phyloP scores from a whole-genome alignment of 805 yeast species.

The Yarrowia keelungensis region DNA sequence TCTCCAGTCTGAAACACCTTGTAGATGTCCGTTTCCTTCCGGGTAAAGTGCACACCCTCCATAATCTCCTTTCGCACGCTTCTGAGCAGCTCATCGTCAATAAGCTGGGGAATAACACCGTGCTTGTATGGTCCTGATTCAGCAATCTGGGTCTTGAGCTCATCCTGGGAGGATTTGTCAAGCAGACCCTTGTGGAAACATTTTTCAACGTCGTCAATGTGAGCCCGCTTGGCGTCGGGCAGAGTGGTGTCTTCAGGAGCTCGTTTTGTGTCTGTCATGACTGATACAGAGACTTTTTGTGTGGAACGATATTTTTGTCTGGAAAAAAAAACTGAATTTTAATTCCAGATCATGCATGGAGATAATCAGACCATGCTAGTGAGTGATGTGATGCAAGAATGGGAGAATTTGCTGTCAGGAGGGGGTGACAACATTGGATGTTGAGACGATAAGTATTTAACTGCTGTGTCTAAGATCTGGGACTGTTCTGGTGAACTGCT shows the following conservation, averaged over 20 bases:
- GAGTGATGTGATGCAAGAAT: slow-evolving; percentile 4
- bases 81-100: slow-evolving; percentile 78
- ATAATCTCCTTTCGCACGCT: slow-evolving; percentile 86
- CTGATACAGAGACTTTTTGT: neutral
- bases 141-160: slow-evolving; percentile 50
- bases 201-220: slow-evolving; percentile 28
- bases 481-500: too few relatives aligned
- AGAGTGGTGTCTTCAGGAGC: slow-evolving; percentile 6
- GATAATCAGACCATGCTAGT: slow-evolving; percentile 30
- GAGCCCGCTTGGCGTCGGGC: slow-evolving; percentile 34
- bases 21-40: slow-evolving; percentile 96
- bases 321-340: slow-evolving; percentile 5
- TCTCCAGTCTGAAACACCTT: slow-evolving; percentile 86
- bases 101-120: slow-evolving; percentile 79
- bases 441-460: neutral
- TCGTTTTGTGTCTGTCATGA: slow-evolving; percentile 34
- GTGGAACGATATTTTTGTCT: slow-evolving; percentile 4
- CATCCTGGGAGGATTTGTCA: slow-evolving; percentile 15
- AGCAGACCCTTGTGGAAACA: slow-evolving; percentile 33
- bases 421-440: too few relatives aligned
- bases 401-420: too few relatives aligned
- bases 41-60: slow-evolving; percentile 83
- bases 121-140: slow-evolving; percentile 82
- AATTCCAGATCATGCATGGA: slow-evolving; percentile 25
- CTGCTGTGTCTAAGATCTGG: neutral